Evolutionary conservation across 768 basidiomycete genomes (phyloP).

Genomic region (Rickenella mellea): DNA sequence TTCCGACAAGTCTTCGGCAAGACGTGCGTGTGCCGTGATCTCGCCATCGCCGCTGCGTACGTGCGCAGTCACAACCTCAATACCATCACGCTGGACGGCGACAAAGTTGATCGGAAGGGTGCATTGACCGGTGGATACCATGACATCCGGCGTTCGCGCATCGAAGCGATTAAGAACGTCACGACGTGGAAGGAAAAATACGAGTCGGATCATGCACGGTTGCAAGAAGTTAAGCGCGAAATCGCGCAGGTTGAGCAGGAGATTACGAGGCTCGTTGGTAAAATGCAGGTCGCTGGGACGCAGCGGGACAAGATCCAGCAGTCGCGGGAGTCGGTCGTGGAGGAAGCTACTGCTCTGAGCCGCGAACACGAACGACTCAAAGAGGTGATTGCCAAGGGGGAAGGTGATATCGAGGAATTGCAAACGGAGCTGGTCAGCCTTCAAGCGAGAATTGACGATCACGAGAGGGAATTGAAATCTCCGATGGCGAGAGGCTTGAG

Average conservation of each 20-base stretch:
- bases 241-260: slow-evolving; percentile 76
- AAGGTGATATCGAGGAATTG: slow-evolving; percentile 60
- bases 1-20: slow-evolving; percentile 97
- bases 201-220: slow-evolving; percentile 51
- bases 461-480: slow-evolving; percentile 58
- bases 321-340: slow-evolving; percentile 54
- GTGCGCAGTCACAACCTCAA: slow-evolving; percentile 92
- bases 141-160: slow-evolving; percentile 80
- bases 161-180: slow-evolving; percentile 77
- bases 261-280: slow-evolving; percentile 66
- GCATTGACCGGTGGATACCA: slow-evolving; percentile 94
- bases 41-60: slow-evolving; percentile 88
- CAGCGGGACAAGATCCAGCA: slow-evolving; percentile 66
- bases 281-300: slow-evolving; percentile 57
- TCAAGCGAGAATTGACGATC: slow-evolving; percentile 52
- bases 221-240: slow-evolving; percentile 64
- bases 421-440: slow-evolving; percentile 61
- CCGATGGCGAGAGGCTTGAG: slow-evolving; percentile 72
- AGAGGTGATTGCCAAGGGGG: slow-evolving; percentile 51
- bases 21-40: slow-evolving; percentile 90
- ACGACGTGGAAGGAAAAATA: slow-evolving; percentile 66
- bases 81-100: slow-evolving; percentile 95
- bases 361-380: slow-evolving; percentile 64
- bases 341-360: slow-evolving; percentile 48
- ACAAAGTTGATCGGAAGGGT: slow-evolving; percentile 95